Evolutionary conservation across 805 yeast species (phyloP), one percentile per base, ranked within the genome.

Genomic region (Wickerhamomyces queroliae): DNA sequence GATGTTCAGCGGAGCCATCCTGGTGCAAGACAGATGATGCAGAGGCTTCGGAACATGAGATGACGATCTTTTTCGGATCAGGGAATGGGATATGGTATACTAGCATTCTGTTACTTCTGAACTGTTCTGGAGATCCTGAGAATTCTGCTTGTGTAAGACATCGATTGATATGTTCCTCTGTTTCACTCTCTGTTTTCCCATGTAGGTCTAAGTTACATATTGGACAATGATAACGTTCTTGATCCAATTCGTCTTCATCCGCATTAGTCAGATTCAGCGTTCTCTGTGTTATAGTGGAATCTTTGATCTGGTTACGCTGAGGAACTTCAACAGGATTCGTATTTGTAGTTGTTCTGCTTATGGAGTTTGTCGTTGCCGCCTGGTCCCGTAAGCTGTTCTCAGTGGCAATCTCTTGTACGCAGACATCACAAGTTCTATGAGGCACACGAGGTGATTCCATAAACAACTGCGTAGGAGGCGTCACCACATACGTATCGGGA

Each of bases 31-130:
- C 43, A 1, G 56, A 44, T 1, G 54, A 36, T 10, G 11, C 21
- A 7, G 37, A 33, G 9, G 28, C 33, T 11, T 53, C 57, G 2
- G 58, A 50, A 27, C 55, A 52, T 3, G 57, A 51, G 2, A 52
- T 42, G 3, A 52, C 49, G 6, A 50, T 35, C 13, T 44, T 41
- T 33, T 40, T 46, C 3, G 35, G 39, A 16, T 43, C 50, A 7
- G 53, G 47, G 12, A 43, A 35, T 2, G 67, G 62, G 2, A 70
- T 49, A 16, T 51, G 74, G 58, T 85, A 88, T 1, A 89, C 93
- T 36, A 93, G 66, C 97, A 93, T 90, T 43, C 95, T 72, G 57
- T 90, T 90, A 23, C 73, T 64, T 32, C 88, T 60, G 37, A 70
- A 70, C 39, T 73, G 72, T 26, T 73, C 74, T 6, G 79, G 75